These are phyloP conservation scores for Paralagenidium karlingii DNA, from an alignment of 352 stramenopile genomes.

Conservation along the genomic window DNA sequence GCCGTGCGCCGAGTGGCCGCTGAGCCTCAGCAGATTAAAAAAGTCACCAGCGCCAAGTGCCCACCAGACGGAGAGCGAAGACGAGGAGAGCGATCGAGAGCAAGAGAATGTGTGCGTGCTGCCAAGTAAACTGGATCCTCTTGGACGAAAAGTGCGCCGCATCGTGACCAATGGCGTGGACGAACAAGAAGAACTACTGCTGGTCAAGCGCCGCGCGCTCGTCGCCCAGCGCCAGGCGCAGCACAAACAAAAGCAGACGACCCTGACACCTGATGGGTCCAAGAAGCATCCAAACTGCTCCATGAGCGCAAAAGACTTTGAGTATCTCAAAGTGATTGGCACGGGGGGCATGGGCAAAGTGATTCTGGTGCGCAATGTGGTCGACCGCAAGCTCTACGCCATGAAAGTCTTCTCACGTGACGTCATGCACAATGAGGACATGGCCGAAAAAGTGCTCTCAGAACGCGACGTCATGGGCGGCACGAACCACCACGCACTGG, in stretches of 20 bases:
- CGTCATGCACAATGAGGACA: slow-evolving; percentile 29
- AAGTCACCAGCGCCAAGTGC: too few relatives aligned
- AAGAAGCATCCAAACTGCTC: too few relatives aligned
- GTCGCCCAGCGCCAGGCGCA: slow-evolving; percentile 4
- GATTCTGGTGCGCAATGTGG: slow-evolving; percentile 47
- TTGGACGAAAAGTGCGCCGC: slow-evolving; percentile 30
- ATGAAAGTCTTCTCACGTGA: slow-evolving; percentile 71
- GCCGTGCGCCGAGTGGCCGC: too few relatives aligned
- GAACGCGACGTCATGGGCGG: slow-evolving; percentile 65
- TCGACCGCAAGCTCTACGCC: slow-evolving; percentile 43
- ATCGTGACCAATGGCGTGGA: slow-evolving; percentile 35
- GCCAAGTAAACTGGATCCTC: slow-evolving; percentile 34
- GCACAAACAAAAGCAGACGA: background rate
- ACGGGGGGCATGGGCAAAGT: slow-evolving; percentile 81
- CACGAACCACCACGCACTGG: slow-evolving; percentile 50
- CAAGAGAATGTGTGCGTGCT: slow-evolving; percentile 31
- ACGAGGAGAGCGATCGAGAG: slow-evolving; percentile 4
- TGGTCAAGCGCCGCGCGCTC: slow-evolving; percentile 36
- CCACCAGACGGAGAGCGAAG: too few relatives aligned
- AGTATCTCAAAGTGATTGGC: slow-evolving; percentile 81
- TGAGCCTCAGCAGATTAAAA: too few relatives aligned
- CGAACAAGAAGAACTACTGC: slow-evolving; percentile 30
- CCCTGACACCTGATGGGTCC: too few relatives aligned
- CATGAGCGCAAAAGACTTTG: slow-evolving; percentile 74
- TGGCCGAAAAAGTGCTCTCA: slow-evolving; percentile 46